Conservation (phyloP, 352 stramenopile species). For the Globisporangium paddicum region DNA sequence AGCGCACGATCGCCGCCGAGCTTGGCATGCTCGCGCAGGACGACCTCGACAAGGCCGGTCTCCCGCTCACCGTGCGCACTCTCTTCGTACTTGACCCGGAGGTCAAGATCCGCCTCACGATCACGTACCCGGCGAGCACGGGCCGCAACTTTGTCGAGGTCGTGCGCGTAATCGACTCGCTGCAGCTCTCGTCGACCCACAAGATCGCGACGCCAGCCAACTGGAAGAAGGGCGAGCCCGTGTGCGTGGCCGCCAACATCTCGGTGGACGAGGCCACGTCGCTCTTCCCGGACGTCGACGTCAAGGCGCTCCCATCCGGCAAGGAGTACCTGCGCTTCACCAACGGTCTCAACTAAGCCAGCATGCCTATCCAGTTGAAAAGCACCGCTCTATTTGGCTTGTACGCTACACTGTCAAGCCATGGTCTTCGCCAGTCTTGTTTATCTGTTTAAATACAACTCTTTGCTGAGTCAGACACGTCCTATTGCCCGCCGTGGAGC, state of each 20-base stretch:
- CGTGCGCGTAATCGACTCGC: constrained; percentile 85
- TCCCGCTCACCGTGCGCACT: constrained; percentile 89
- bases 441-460: constrained; percentile 13
- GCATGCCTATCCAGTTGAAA: too few relatives aligned
- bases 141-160: constrained; percentile 94
- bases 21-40: constrained; percentile 88
- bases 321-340: constrained; percentile 80
- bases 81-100: constrained; percentile 91
- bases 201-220: constrained; percentile 64
- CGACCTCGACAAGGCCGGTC: constrained; percentile 61
- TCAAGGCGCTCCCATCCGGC: constrained; percentile 64
- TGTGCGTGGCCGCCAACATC: constrained; percentile 63
- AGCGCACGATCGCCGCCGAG: constrained; percentile 53
- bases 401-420: not conserved
- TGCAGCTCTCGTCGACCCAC: constrained; percentile 62
- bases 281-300: constrained; percentile 55
- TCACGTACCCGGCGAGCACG: constrained; percentile 92
- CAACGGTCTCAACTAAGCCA: constrained; percentile 15
- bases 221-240: constrained; percentile 56
- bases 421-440: too few relatives aligned
- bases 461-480: constrained; percentile 1
- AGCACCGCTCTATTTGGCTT: too few relatives aligned
- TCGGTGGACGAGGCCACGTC: constrained; percentile 50
- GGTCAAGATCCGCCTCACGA: constrained; percentile 84
- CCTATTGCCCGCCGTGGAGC: constrained; percentile 18